phyloP scores from a whole-genome alignment of 768 basidiomycete genomes.

The Tephrocybe sp. region DNA sequence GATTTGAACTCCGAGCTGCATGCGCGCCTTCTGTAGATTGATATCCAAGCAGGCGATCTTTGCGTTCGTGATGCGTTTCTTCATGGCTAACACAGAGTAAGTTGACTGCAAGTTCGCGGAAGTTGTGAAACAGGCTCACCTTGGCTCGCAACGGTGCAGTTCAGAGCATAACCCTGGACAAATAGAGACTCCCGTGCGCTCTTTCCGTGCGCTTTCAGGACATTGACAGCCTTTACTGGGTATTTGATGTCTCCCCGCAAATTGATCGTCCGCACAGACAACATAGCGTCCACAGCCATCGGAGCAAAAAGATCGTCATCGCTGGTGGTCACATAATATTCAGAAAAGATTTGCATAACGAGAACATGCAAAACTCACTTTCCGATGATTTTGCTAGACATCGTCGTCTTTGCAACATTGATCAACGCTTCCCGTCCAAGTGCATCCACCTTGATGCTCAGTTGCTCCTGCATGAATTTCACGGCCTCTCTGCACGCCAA shows the following conservation, averaged over 20 bases:
- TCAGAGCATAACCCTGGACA: constrained; percentile 95
- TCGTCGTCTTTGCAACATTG: constrained; percentile 97
- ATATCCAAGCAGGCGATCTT: constrained; percentile 99
- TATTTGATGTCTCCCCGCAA: constrained; percentile 95
- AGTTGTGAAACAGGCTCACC: constrained; percentile 49
- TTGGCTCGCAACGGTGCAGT: constrained; percentile 98
- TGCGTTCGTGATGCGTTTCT: constrained; percentile 87
- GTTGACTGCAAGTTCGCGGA: constrained; percentile 1
- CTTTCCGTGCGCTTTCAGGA: constrained; percentile 95
- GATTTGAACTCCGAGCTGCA: constrained; percentile 98
- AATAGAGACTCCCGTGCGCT: constrained; percentile 94
- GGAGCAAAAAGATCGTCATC: constrained; percentile 98
- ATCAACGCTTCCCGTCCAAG: constrained; percentile 91
- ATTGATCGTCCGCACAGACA: constrained; percentile 94
- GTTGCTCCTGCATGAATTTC: constrained; percentile 96
- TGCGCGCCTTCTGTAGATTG: constrained; percentile 92
- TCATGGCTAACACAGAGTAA: constrained; percentile 73
- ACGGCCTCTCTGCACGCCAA: constrained; percentile 97
- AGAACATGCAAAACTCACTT: constrained; percentile 58
- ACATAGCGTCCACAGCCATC: constrained; percentile 98
- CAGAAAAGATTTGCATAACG: not conserved
- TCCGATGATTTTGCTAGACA: constrained; percentile 98
- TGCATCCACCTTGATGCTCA: constrained; percentile 90
- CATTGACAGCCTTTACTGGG: constrained; percentile 98
- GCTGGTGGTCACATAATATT: constrained; percentile 38